Conservation (phyloP, 768 basidiomycete species). For the Lactarius hengduanensis region DNA sequence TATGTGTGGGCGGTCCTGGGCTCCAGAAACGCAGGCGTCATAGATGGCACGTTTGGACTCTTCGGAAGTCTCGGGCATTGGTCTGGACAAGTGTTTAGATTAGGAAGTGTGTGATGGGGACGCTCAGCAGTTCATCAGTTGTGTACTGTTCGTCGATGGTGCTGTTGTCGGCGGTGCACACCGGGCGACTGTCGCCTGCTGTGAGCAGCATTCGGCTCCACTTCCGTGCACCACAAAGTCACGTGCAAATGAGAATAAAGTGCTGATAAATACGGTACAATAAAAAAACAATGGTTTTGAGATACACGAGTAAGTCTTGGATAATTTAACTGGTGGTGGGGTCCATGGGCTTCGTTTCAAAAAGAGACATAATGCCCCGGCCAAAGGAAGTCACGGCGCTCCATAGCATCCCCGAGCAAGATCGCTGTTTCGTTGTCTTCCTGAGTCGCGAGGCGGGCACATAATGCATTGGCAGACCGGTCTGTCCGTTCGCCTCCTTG, state of each 20-base stretch:
- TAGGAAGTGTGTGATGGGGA: background rate
- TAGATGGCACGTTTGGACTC: conserved; percentile 51
- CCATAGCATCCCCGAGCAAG: conserved; percentile 25
- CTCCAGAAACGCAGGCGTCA: conserved; percentile 51
- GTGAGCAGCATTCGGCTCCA: background rate
- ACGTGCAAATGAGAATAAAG: conserved; percentile 13
- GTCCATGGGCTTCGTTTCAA: conserved; percentile 13
- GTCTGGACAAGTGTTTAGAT: conserved; percentile 20
- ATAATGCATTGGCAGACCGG: conserved; percentile 25
- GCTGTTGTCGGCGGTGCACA: background rate
- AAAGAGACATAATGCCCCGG: conserved; percentile 19
- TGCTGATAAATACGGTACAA: conserved; percentile 15
- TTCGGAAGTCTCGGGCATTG: conserved; percentile 19
- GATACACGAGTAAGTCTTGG: background rate
- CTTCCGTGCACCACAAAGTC: background rate
- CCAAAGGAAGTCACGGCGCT: conserved; percentile 17
- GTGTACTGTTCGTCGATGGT: background rate
- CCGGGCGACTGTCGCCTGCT: background rate
- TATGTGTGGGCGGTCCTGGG: conserved; percentile 54
- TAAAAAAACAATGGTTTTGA: background rate
- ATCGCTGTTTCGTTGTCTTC: conserved; percentile 20
- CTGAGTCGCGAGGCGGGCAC: conserved; percentile 21
- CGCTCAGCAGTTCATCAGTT: conserved; percentile 11
- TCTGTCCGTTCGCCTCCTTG: background rate
- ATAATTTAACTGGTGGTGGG: conserved; percentile 10